phyloP scores from a whole-genome alignment of 2,329 filamentous ascomycete species.

The Pestalotiopsis sp. region DNA sequence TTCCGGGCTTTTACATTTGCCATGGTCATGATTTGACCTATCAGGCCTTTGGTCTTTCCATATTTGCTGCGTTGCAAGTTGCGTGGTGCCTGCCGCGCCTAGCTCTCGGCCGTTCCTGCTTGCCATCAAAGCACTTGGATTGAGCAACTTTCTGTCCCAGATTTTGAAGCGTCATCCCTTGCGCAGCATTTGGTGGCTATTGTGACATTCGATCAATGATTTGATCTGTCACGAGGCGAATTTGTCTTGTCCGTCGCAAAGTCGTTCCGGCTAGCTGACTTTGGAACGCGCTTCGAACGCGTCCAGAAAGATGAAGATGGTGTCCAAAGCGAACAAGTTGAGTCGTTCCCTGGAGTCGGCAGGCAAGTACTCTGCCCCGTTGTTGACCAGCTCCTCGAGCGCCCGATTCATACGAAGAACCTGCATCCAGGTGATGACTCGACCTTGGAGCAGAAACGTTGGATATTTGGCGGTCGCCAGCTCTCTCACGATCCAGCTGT shows the following conservation, averaged over 20 bases:
- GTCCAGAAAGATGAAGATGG: conserved; percentile 15
- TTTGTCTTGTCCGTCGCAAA: neutral
- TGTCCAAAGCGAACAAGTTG: conserved; percentile 22
- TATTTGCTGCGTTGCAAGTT: no score
- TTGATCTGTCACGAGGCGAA: neutral
- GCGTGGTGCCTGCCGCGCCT: no score
- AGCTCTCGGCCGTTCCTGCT: no score
- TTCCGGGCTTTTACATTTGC: no score
- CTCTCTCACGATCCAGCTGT: conserved; percentile 40
- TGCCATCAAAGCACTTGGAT: no score
- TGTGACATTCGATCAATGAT: neutral
- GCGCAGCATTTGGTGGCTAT: no score
- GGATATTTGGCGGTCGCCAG: conserved; percentile 34
- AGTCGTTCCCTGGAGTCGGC: conserved; percentile 17
- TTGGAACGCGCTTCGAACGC: neutral
- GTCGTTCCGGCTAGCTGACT: neutral
- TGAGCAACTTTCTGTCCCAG: no score
- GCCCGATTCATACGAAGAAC: conserved; percentile 36
- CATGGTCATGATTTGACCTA: no score
- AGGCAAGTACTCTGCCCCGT: conserved; percentile 34
- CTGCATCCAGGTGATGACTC: conserved; percentile 38
- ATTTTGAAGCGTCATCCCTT: no score
- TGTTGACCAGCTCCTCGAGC: conserved; percentile 38
- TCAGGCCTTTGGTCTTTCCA: no score
- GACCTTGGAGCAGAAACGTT: conserved; percentile 34